These are phyloP conservation scores for Boletus subparvulus DNA, from an alignment of 768 basidiomycete species.

Conservation along the genomic window DNA sequence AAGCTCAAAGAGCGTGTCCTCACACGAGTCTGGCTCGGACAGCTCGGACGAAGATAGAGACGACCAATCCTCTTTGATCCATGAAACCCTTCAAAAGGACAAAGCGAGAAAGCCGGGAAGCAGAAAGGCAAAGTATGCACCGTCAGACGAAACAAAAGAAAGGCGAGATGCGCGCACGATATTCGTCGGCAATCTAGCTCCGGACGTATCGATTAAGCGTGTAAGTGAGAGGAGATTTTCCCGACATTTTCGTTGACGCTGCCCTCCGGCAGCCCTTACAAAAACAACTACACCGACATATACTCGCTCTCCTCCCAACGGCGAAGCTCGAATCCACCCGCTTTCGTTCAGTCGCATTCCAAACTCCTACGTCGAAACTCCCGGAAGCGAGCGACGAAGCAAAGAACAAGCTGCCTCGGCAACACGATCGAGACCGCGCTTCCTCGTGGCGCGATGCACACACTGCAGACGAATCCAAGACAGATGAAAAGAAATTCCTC, in stretches of 20 bases:
- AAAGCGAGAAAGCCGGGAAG: conserved; percentile 27
- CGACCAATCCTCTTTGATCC: conserved; percentile 46
- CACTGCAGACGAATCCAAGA: conserved; percentile 42
- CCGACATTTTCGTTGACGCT: background rate
- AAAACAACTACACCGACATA: conserved; percentile 75
- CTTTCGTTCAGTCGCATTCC: conserved; percentile 92
- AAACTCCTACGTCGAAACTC: conserved; percentile 69
- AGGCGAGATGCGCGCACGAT: conserved; percentile 80
- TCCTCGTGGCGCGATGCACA: conserved; percentile 55
- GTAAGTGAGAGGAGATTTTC: conserved; percentile 42
- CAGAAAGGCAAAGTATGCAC: conserved; percentile 49
- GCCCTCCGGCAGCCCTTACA: conserved; percentile 55
- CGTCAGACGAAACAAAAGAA: conserved; percentile 68
- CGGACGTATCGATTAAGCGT: conserved; percentile 73
- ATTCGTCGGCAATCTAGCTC: conserved; percentile 86
- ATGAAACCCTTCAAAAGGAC: conserved; percentile 52
- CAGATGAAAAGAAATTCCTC: conserved; percentile 64
- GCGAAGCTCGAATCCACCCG: conserved; percentile 90
- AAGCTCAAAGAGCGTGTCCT: conserved; percentile 3
- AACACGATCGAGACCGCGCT: conserved; percentile 58
- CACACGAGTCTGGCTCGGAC: conserved; percentile 31
- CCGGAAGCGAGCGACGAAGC: conserved; percentile 39
- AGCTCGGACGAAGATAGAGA: conserved; percentile 30
- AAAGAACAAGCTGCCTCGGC: conserved; percentile 35
- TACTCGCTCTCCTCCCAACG: conserved; percentile 65